Evolutionary conservation across 768 basidiomycete species (phyloP).

Genomic region (Panus rudis): DNA sequence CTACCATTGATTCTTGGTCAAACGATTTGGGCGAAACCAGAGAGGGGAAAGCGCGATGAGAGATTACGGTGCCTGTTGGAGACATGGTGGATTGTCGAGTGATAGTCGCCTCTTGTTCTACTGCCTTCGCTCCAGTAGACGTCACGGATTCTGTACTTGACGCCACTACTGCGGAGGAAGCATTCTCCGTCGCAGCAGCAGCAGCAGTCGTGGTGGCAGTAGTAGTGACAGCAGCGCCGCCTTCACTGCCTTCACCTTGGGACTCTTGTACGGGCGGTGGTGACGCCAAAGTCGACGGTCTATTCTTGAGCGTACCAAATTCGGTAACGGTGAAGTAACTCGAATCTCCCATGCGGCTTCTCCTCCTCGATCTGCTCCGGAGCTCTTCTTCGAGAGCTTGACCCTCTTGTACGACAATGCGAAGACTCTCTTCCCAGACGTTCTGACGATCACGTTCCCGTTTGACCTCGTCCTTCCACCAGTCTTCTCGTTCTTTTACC

Average conservation of each 20-base stretch:
- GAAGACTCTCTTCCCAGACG: slow-evolving; percentile 89
- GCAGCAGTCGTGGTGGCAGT: not conserved
- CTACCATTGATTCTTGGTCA: slow-evolving; percentile 29
- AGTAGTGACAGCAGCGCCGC: slow-evolving; percentile 5
- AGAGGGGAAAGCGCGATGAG: slow-evolving; percentile 7
- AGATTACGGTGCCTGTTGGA: slow-evolving; percentile 1
- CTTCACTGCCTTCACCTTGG: not conserved
- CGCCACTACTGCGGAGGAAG: slow-evolving; percentile 1
- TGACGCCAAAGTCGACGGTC: slow-evolving; percentile 5
- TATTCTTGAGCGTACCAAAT: slow-evolving; percentile 13
- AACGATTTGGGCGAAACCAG: slow-evolving; percentile 5
- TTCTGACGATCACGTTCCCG: slow-evolving; percentile 55
- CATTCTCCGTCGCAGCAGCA: not conserved
- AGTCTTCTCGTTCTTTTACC: slow-evolving; percentile 72
- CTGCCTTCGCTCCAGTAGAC: no score
- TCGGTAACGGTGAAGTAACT: slow-evolving; percentile 36
- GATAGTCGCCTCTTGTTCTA: no score
- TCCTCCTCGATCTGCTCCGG: slow-evolving; percentile 49
- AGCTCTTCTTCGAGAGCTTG: slow-evolving; percentile 80
- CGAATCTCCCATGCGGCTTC: slow-evolving; percentile 36
- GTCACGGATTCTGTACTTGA: slow-evolving; percentile 17
- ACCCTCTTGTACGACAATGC: slow-evolving; percentile 79
- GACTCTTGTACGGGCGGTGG: slow-evolving; percentile 5
- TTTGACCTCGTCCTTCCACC: slow-evolving; percentile 60
- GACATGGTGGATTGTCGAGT: not conserved